Percentiles rank a stretch among this genome's conserved stretches.
These are phyloP conservation scores for Nigrospora osmanthi DNA, from an alignment of 2,329 filamentous ascomycete species.

Conservation along the genomic window DNA sequence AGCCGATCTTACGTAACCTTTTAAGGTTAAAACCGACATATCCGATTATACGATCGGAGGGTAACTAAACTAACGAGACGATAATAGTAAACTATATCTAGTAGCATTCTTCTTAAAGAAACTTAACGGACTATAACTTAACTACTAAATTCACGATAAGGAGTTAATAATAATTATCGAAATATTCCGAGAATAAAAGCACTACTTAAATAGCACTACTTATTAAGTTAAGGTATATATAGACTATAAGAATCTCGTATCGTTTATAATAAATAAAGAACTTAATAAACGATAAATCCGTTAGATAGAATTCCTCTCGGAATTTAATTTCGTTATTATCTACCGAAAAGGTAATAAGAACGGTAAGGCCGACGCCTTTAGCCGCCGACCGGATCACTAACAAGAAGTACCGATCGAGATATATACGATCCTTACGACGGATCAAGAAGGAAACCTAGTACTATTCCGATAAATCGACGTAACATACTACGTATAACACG, in stretches of 20 bases:
- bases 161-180: slow-evolving; percentile 23
- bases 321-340: slow-evolving; percentile 3
- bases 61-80: no score
- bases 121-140: slow-evolving; percentile 8
- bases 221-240: slow-evolving; percentile 5
- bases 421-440: neutral
- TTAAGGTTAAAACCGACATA: no score
- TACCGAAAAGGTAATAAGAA: slow-evolving; percentile 1
- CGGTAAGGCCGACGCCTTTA: neutral
- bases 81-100: slow-evolving; percentile 4
- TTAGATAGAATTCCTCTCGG: neutral
- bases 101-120: slow-evolving; percentile 11
- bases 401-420: neutral
- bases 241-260: slow-evolving; percentile 14
- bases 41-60: no score
- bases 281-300: slow-evolving; percentile 10
- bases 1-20: no score
- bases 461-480: neutral
- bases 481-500: neutral
- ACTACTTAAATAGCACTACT: slow-evolving; percentile 7
- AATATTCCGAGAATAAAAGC: slow-evolving; percentile 11
- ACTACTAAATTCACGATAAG: slow-evolving; percentile 26
- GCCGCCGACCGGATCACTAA: neutral
- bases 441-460: neutral
- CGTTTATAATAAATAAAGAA: slow-evolving; percentile 15